phyloP scores from a whole-genome alignment of 2,329 filamentous ascomycete genomes.

The Fusarium nematophilum region DNA sequence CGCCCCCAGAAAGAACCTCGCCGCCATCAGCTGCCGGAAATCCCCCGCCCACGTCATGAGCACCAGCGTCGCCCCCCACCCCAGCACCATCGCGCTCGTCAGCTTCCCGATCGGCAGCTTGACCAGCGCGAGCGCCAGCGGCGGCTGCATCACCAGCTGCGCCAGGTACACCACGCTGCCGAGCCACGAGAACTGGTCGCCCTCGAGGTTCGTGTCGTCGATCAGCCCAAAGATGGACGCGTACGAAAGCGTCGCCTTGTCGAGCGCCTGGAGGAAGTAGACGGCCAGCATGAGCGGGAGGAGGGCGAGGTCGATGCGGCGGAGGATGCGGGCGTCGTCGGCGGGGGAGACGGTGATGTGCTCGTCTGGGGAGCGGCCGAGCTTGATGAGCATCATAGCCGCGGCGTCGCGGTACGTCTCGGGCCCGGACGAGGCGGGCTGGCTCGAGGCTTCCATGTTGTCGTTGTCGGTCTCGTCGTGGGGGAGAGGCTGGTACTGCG shows the following conservation, averaged over 20 bases:
- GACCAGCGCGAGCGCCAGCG: slow-evolving; percentile 67
- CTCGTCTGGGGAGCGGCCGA: slow-evolving; percentile 51
- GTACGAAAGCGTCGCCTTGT: slow-evolving; percentile 71
- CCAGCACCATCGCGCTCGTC: slow-evolving; percentile 65
- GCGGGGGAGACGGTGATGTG: slow-evolving; percentile 47
- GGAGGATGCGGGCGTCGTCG: slow-evolving; percentile 50
- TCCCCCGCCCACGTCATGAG: slow-evolving; percentile 63
- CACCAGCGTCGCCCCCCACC: slow-evolving; percentile 64
- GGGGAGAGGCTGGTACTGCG: slow-evolving; percentile 42
- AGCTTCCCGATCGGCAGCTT: slow-evolving; percentile 72
- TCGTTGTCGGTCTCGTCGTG: slow-evolving; percentile 19
- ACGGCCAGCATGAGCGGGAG: slow-evolving; percentile 64
- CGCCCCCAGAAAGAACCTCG: slow-evolving; percentile 66
- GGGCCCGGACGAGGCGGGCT: background rate
- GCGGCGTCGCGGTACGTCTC: slow-evolving; percentile 54
- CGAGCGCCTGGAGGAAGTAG: slow-evolving; percentile 72
- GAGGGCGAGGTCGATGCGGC: slow-evolving; percentile 55
- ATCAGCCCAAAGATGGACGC: slow-evolving; percentile 73
- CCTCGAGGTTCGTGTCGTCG: slow-evolving; percentile 66
- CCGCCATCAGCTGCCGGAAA: slow-evolving; percentile 62
- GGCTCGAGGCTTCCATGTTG: slow-evolving; percentile 7
- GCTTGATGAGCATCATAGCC: slow-evolving; percentile 57
- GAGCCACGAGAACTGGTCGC: slow-evolving; percentile 70
- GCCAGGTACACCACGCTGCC: slow-evolving; percentile 71
- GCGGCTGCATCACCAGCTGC: slow-evolving; percentile 67